Percentiles rank a stretch among this genome's conserved stretches.
Conservation (phyloP, 176 grass and related monocot species). For the Avena atlantica region DNA sequence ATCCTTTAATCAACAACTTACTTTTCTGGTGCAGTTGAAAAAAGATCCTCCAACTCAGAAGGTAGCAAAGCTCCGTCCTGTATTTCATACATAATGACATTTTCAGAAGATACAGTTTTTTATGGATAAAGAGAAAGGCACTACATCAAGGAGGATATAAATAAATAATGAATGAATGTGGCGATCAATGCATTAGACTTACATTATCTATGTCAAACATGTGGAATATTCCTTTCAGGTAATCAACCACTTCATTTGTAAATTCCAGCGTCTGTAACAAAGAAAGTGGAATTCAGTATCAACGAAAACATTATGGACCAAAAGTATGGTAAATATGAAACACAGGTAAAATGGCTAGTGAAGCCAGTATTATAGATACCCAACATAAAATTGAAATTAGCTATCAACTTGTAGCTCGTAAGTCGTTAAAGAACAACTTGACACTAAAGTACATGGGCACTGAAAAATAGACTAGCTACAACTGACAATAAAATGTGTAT, state of each 20-base stretch:
- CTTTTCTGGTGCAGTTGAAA: constrained; percentile 94
- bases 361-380: not conserved
- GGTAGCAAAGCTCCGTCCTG: constrained; percentile 86
- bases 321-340: constrained; percentile 7
- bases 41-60: constrained; percentile 93
- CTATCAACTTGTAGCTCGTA: not conserved
- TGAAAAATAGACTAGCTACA: constrained; percentile 2
- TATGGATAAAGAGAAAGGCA: not conserved
- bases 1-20: constrained; percentile 40
- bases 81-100: constrained; percentile 33
- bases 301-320: constrained; percentile 3
- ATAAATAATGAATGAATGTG: constrained; percentile 21
- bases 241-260: constrained; percentile 76
- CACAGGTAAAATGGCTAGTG: not conserved
- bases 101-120: constrained; percentile 2
- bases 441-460: not conserved
- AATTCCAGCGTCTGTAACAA: constrained; percentile 84
- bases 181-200: constrained; percentile 39
- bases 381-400: not conserved
- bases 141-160: not conserved
- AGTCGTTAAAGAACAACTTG: constrained; percentile 1
- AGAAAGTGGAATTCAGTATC: not conserved
- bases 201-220: constrained; percentile 95
- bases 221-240: constrained; percentile 80
- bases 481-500: not conserved